Evolutionary conservation across 2,329 filamentous ascomycete species (phyloP).

Genomic region (Samsoniella hepiali): DNA sequence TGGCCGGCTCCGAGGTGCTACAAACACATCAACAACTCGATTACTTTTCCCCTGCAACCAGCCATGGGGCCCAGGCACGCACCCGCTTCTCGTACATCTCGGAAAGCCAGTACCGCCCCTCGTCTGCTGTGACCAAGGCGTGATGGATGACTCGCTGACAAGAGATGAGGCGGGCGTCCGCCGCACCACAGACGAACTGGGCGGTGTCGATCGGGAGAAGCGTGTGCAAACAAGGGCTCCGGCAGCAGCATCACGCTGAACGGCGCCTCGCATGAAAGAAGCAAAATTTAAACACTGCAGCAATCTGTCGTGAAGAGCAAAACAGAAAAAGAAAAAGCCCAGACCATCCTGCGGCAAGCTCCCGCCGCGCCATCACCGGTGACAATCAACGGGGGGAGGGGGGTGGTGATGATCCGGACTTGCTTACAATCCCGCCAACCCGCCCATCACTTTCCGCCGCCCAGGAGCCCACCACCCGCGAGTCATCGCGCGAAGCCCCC

Average conservation of each 20-base stretch:
- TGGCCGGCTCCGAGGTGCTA: background rate
- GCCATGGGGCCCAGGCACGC: background rate
- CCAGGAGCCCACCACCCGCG: background rate
- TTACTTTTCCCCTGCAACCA: background rate
- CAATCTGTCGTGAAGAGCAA: background rate
- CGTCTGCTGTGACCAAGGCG: background rate
- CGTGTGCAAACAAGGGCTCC: constrained; percentile 11
- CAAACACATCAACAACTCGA: too few species aligned
- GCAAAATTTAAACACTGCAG: background rate
- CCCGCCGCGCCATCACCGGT: constrained; percentile 13
- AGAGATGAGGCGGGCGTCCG: background rate
- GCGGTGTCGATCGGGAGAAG: constrained; percentile 13
- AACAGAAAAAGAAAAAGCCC: background rate
- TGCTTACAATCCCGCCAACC: constrained; percentile 5
- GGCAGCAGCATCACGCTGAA: background rate
- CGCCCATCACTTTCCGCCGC: background rate
- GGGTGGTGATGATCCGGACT: constrained; percentile 11
- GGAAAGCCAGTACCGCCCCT: constrained; percentile 2
- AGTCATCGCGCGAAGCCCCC: constrained; percentile 2
- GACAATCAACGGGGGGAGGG: background rate
- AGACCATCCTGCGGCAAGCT: constrained; percentile 12
- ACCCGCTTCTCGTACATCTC: background rate
- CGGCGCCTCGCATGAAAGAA: background rate
- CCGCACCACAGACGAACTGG: background rate
- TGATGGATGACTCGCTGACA: background rate